These are phyloP conservation scores for Tolypocladium tundrense DNA, from an alignment of 2,329 filamentous ascomycete genomes.

Conservation along the genomic window DNA sequence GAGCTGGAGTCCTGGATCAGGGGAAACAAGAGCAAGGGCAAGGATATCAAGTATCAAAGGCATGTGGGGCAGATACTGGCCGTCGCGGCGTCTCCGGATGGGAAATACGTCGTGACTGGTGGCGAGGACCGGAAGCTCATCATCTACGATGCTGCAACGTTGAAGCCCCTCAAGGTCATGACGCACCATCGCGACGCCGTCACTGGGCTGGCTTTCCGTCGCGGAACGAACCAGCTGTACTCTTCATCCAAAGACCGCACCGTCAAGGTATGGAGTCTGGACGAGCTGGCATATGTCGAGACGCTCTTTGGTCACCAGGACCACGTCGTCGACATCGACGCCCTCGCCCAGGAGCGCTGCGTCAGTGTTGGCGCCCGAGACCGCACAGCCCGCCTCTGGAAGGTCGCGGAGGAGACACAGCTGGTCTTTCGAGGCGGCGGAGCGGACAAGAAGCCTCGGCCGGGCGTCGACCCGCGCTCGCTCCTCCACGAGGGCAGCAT, in stretches of 20 bases:
- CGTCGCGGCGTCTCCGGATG: constrained; percentile 79
- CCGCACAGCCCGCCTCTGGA: constrained; percentile 87
- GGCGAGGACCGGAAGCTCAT: constrained; percentile 77
- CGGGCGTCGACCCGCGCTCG: constrained; percentile 36
- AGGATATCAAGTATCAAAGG: constrained; percentile 59
- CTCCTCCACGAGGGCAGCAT: constrained; percentile 72
- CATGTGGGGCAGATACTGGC: constrained; percentile 74
- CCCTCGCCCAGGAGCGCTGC: constrained; percentile 77
- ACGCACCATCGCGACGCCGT: constrained; percentile 86
- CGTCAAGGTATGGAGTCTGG: constrained; percentile 89
- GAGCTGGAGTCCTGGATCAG: constrained; percentile 52
- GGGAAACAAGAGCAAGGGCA: constrained; percentile 48
- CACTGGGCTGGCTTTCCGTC: constrained; percentile 73
- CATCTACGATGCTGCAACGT: constrained; percentile 72
- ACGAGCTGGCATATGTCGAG: constrained; percentile 88
- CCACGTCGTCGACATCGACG: constrained; percentile 72
- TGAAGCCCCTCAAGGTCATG: constrained; percentile 74
- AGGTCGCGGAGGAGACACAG: constrained; percentile 90
- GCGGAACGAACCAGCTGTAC: constrained; percentile 85
- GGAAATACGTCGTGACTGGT: constrained; percentile 83
- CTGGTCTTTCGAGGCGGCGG: constrained; percentile 87
- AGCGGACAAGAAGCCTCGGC: constrained; percentile 39
- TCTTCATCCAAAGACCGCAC: constrained; percentile 85
- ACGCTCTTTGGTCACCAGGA: constrained; percentile 96
- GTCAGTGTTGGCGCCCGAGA: constrained; percentile 86